Percentiles rank a stretch among this genome's conserved stretches.
Evolutionary conservation across 176 grass and related monocot genomes (phyloP).

Genomic region (Zoysia pacifica): DNA sequence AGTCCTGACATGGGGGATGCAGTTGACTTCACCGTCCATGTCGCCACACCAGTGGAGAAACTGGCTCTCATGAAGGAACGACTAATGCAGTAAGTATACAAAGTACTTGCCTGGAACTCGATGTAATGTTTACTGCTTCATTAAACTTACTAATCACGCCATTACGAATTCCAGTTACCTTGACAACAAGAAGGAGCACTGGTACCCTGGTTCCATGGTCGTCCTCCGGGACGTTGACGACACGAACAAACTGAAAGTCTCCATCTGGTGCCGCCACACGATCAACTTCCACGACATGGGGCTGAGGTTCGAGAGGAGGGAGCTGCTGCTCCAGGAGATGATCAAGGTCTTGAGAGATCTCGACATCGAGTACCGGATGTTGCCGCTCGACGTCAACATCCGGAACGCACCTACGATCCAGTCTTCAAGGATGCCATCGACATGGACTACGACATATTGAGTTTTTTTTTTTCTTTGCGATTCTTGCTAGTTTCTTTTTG

Average conservation of each 20-base stretch:
- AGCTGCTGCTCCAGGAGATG: conserved; percentile 83
- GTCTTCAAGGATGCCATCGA: conserved; percentile 68
- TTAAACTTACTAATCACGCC: background rate
- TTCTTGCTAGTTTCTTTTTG: background rate
- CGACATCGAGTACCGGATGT: conserved; percentile 84
- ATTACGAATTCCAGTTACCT: conserved; percentile 56
- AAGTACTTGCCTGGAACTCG: background rate
- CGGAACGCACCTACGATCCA: conserved; percentile 54
- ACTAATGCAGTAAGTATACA: conserved; percentile 58
- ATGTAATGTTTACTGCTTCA: no score
- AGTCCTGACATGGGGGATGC: conserved; percentile 96
- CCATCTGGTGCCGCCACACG: conserved; percentile 87
- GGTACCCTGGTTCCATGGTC: conserved; percentile 77
- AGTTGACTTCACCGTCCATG: conserved; percentile 73
- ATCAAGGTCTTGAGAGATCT: conserved; percentile 79
- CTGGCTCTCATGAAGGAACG: conserved; percentile 86
- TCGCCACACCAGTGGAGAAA: conserved; percentile 78
- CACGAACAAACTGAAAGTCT: conserved; percentile 69
- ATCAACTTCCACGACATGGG: conserved; percentile 96
- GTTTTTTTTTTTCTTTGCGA: background rate
- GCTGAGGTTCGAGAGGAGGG: conserved; percentile 67
- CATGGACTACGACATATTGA: conserved; percentile 54
- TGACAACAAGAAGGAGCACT: conserved; percentile 92
- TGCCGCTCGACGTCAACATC: conserved; percentile 78
- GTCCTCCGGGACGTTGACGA: conserved; percentile 80